Conservation (phyloP, 306 rosid genomes). For the Medicago ruthenica region DNA sequence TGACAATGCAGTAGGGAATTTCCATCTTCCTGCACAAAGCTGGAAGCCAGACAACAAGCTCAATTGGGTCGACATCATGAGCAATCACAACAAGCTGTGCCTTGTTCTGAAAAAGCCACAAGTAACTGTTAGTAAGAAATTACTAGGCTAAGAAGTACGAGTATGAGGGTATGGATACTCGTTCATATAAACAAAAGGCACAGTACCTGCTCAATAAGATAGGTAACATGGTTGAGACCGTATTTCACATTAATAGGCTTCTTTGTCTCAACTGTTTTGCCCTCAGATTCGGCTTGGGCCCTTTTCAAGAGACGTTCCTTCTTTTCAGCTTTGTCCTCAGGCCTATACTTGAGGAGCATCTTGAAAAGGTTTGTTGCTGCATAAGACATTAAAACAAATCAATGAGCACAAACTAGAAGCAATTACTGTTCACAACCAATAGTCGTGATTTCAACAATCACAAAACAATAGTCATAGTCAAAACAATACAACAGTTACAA, state of each 20-base stretch:
- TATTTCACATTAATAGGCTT: conserved; percentile 81
- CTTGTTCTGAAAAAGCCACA: conserved; percentile 54
- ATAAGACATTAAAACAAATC: neutral
- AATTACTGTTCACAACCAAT: neutral
- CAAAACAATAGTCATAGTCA: too few relatives aligned
- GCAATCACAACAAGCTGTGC: conserved; percentile 85
- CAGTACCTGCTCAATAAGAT: conserved; percentile 73
- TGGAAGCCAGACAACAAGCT: conserved; percentile 84
- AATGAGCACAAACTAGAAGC: neutral
- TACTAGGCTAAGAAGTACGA: neutral
- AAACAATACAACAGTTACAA: too few relatives aligned
- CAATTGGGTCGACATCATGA: conserved; percentile 87
- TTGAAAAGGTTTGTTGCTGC: conserved; percentile 78
- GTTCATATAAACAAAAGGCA: neutral
- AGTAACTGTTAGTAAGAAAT: neutral
- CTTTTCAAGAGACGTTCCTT: conserved; percentile 76
- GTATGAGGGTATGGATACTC: too few relatives aligned
- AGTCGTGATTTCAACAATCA: too few relatives aligned
- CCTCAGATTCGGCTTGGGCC: conserved; percentile 79
- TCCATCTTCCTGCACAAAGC: conserved; percentile 87
- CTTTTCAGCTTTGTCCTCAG: conserved; percentile 81
- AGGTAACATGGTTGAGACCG: conserved; percentile 82
- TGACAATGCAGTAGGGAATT: conserved; percentile 82
- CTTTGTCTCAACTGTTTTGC: conserved; percentile 65
- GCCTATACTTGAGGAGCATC: conserved; percentile 81